A percentile compares a stretch with the other conserved stretches of the same genome.
phyloP scores from a whole-genome alignment of 1,284 basidiomycete species.

The Cronartium ribicola region DNA sequence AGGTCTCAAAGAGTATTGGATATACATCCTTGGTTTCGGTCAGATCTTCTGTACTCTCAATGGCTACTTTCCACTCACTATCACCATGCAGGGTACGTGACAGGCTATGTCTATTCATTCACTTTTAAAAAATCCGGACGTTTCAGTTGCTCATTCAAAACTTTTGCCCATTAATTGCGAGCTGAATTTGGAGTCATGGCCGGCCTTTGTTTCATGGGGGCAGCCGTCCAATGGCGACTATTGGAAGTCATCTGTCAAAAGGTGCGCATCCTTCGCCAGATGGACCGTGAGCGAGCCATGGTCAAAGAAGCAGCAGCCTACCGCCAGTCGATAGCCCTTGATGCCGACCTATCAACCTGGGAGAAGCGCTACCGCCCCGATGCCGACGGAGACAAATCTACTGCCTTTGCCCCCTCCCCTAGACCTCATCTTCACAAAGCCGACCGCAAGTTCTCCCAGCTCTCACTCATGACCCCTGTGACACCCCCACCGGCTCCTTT shows the following conservation, averaged over 20 bases:
- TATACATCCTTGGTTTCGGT: slow-evolving; percentile 36
- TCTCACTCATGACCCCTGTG: slow-evolving; percentile 12
- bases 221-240: slow-evolving; percentile 37
- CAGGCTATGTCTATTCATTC: neutral
- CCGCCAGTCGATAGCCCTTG: slow-evolving; percentile 35
- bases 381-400: slow-evolving; percentile 6
- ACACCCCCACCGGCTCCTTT: neutral
- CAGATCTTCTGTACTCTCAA: slow-evolving; percentile 12
- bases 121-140: neutral
- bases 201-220: slow-evolving; percentile 33
- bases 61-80: slow-evolving; percentile 24
- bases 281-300: slow-evolving; percentile 16
- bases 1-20: slow-evolving; percentile 39
- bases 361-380: slow-evolving; percentile 22
- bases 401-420: slow-evolving; percentile 5
- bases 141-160: neutral
- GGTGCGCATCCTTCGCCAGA: slow-evolving; percentile 19
- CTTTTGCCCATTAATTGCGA: neutral
- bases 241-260: slow-evolving; percentile 33
- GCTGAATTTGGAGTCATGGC: slow-evolving; percentile 38
- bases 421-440: slow-evolving; percentile 4
- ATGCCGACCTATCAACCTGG: slow-evolving; percentile 28
- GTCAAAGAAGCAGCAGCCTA: slow-evolving; percentile 36
- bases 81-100: slow-evolving; percentile 35
- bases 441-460: slow-evolving; percentile 28